Base-by-base conservation (phyloP, 2,329 filamentous ascomycete genomes). In the Fusarium sp. region DNA sequence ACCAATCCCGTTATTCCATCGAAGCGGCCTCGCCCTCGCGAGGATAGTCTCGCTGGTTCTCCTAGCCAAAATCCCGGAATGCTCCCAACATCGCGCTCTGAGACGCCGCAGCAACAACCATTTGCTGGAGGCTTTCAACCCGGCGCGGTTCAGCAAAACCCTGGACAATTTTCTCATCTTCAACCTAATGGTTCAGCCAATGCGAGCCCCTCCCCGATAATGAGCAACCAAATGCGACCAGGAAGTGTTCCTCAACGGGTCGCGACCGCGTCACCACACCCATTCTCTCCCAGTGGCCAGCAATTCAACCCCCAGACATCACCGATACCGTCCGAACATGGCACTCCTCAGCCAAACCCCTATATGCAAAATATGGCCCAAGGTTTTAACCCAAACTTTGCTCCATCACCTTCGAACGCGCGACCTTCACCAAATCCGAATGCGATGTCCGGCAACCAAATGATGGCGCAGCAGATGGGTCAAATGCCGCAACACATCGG, bases 181-280 rank as follows among this genome's bases (percentile, higher is more conserved):
- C 93, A 94, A 78, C 90, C 92, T 73, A 92, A 93, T 77, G 91
- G 92, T 57, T 94, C 94, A 7, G 88, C 90, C 56, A 96, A 94
- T 81, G 92, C 94, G 69, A 97, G 94, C 42, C 95, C 95, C 16
- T 98, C 96, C 11, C 96, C 96, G 33, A 95, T 97, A 70, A 94
- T 98, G 90, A 90, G 90, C 69, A 94, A 92, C 79, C 95, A 97
- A 78, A 85, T 91, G 80, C 89, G 90, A 70, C 88, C 91, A 38
- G 89, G 93, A 78, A 88, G 88, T 76, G 90, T 92, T 19, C 91
- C 92, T 42, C 93, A 94, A 79, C 87, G 94, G 78, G 94, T 98
- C 81, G 92, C 94, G 73, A 98, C 95, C 49, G 92, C 94, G 46
- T 98, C 96, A 37, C 95, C 96, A 7, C 95, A 96, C 81, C 94